Evolutionary conservation across 2,329 filamentous ascomycete genomes (phyloP), one percentile per base, ranked within the genome.

Genomic region (Metarhizium humberi): DNA sequence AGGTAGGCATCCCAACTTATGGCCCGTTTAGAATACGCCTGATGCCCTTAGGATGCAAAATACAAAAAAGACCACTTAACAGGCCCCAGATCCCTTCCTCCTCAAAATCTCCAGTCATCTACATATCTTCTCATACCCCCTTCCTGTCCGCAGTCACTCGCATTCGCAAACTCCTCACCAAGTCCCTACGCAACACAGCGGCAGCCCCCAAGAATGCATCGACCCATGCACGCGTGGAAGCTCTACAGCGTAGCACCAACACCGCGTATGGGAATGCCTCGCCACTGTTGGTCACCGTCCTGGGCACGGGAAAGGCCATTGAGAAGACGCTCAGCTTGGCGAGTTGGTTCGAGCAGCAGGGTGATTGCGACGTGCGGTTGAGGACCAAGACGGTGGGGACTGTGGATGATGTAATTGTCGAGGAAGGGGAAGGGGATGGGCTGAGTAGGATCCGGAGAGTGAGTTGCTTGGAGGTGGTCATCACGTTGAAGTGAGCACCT

Each of bases 141-240:
- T 88, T 89, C 73, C 80, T 89, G 69, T 80, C 85, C 11, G 75
- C 81, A 4, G 77, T 88, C 13, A 83, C 82, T 62, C 84, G 86
- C 52, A 79, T 85, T 14, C 80, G 82, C 57, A 82, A 82, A 57
- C 77, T 84, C 1, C 80, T 91, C 4, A 73, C 80, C 48, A 74
- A 78, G 42, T 76, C 79, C 4, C 73, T 77, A 13, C 71, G 65
- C 50, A 61, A 69, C 25, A 67, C 70, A 16, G 65, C 68, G 13
- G 67, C 79, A 2, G 78, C 79, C 53, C 75, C 80, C 29, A 75
- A 74, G 60, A 71, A 74, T 48, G 62, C 74, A 43, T 72, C 74
- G 6, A 68, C 82, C 3, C 68, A 74, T 46, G 70, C 75, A 18
- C 75, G 78, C 55, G 68, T 81, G 51, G 69, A 72, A 57, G 69